These are phyloP conservation scores for Zoysia japonica DNA, from an alignment of 176 grass and related monocot genomes.

Conservation along the genomic window DNA sequence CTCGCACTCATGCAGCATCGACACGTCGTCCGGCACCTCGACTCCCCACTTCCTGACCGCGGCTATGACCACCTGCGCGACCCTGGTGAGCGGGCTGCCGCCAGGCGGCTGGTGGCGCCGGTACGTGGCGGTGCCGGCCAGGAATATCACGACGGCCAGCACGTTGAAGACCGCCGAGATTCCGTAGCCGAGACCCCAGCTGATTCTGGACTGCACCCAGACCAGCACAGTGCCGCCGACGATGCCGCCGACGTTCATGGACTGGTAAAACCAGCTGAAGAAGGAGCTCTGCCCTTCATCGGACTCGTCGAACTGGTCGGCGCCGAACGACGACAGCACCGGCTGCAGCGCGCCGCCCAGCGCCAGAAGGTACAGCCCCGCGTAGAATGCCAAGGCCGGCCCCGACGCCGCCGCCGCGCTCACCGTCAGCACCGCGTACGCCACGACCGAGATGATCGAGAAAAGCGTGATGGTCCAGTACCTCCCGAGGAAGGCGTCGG, in stretches of 20 bases:
- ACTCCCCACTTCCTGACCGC: conserved; percentile 36
- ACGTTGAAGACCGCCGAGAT: conserved; percentile 42
- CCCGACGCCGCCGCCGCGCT: conserved; percentile 25
- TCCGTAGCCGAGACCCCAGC: conserved; percentile 50
- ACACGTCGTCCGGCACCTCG: conserved; percentile 23
- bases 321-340: conserved; percentile 52
- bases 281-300: conserved; percentile 60
- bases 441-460: conserved; percentile 36
- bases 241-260: conserved; percentile 46
- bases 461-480: conserved; percentile 59
- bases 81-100: conserved; percentile 53
- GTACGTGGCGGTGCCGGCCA: conserved; percentile 26
- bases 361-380: conserved; percentile 57
- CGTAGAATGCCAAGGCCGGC: conserved; percentile 33
- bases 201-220: conserved; percentile 50
- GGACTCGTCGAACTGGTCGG: conserved; percentile 51
- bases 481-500: conserved; percentile 55
- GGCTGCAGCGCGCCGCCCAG: conserved; percentile 36
- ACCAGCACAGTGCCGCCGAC: conserved; percentile 55
- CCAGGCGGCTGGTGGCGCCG: conserved; percentile 32
- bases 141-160: conserved; percentile 32
- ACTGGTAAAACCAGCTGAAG: conserved; percentile 69
- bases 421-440: conserved; percentile 38
- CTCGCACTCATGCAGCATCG: conserved; percentile 43
- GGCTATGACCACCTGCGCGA: conserved; percentile 52